Conservation (phyloP, 306 rosid genomes). For the Lablab purpureus region DNA sequence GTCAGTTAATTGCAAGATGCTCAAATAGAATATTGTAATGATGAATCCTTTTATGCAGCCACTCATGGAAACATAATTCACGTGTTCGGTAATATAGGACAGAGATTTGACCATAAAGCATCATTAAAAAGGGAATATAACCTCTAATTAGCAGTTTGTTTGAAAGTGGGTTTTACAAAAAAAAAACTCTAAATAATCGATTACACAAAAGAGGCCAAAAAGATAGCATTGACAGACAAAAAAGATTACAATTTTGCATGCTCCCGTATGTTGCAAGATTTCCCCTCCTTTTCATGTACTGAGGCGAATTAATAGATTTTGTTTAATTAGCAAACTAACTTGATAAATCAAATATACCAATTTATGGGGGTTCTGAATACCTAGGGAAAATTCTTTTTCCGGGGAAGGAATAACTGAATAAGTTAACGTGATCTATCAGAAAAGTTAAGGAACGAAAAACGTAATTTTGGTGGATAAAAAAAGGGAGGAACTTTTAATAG, state of each 20-base stretch:
- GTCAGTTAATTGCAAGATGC: conserved; percentile 27
- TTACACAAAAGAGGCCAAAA: conserved; percentile 38
- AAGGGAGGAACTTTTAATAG: conserved; percentile 12
- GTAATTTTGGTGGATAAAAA: conserved; percentile 10
- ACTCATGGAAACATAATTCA: conserved; percentile 17
- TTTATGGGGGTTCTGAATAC: not conserved
- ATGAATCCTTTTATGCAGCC: conserved; percentile 28
- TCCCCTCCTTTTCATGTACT: not conserved
- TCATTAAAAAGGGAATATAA: conserved; percentile 13
- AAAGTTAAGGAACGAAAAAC: conserved; percentile 2
- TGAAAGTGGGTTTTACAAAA: not conserved
- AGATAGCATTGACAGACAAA: conserved; percentile 15
- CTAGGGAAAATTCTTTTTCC: not conserved
- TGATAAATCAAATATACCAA: conserved; percentile 26
- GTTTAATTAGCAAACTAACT: conserved; percentile 21
- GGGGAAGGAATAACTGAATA: not conserved
- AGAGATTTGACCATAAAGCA: conserved; percentile 38
- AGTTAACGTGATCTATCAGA: conserved; percentile 43
- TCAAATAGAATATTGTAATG: conserved; percentile 31
- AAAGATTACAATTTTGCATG: conserved; percentile 2
- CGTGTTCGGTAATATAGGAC: conserved; percentile 4
- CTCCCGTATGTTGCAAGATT: conserved; percentile 3
- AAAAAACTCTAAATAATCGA: not conserved
- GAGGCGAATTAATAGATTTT: not conserved
- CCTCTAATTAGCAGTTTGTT: conserved; percentile 30